A percentile compares a stretch with the other conserved stretches of the same genome.
phyloP scores from a whole-genome alignment of 208 protist genomes.

The Acanthamoeba castellanii region DNA sequence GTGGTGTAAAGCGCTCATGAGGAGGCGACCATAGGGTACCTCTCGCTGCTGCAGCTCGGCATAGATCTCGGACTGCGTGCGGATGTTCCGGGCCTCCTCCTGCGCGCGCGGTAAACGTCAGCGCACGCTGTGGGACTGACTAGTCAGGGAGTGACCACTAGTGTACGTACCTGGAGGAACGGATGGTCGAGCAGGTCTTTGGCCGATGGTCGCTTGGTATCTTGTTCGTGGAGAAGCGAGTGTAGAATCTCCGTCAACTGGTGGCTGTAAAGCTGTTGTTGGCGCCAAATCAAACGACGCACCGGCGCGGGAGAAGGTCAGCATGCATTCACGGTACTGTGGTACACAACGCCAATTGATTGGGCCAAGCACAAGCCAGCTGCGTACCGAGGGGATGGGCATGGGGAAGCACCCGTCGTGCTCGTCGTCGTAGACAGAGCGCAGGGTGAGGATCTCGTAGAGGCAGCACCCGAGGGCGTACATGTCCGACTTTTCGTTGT shows the following conservation, averaged over 20 bases:
- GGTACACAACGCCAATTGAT: neutral
- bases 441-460: slow-evolving; percentile 60
- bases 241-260: neutral
- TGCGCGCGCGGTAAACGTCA: neutral
- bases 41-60: slow-evolving; percentile 51
- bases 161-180: slow-evolving; percentile 7
- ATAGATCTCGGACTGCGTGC: slow-evolving; percentile 23
- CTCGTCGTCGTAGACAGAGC: slow-evolving; percentile 33
- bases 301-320: too few species aligned
- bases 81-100: neutral
- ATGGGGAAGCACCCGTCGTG: slow-evolving; percentile 1
- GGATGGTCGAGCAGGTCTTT: slow-evolving; percentile 22
- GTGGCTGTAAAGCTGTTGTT: neutral
- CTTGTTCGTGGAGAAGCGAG: neutral
- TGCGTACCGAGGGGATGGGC: neutral
- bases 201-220: slow-evolving; percentile 37
- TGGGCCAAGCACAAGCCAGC: neutral
- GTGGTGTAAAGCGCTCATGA: neutral
- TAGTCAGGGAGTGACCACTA: neutral
- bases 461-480: slow-evolving; percentile 48
- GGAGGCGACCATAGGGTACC: neutral
- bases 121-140: neutral
- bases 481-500: slow-evolving; percentile 53
- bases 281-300: neutral
- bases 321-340: too few species aligned